A percentile compares a stretch with the other conserved stretches of the same genome.
Evolutionary conservation across 2,329 filamentous ascomycete species (phyloP).

Genomic region (Fusarium staphyleae): DNA sequence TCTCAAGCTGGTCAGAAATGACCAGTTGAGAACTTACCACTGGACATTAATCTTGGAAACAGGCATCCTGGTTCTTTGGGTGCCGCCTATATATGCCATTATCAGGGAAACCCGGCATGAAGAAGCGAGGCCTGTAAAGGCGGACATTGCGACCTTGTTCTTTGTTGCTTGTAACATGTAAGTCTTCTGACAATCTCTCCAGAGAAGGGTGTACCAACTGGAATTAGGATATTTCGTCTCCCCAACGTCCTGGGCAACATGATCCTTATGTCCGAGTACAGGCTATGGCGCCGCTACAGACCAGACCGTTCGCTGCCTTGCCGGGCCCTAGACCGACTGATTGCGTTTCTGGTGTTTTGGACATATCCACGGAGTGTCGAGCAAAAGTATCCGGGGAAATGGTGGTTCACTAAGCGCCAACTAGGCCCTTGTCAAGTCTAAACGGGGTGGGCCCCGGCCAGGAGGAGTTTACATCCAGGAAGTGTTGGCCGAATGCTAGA

Average conservation of each 20-base stretch:
- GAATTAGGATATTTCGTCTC: constrained; percentile 47
- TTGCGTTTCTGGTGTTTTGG: constrained; percentile 49
- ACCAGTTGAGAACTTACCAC: constrained; percentile 50
- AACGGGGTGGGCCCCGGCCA: not conserved
- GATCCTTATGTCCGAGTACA: constrained; percentile 48
- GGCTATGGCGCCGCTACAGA: constrained; percentile 48
- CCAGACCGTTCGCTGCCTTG: constrained; percentile 40
- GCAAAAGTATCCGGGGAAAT: constrained; percentile 47
- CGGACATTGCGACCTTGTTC: constrained; percentile 43
- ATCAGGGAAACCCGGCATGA: constrained; percentile 28
- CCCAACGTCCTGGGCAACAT: constrained; percentile 51
- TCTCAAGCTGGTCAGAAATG: constrained; percentile 46
- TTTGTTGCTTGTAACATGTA: constrained; percentile 51
- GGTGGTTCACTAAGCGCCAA: constrained; percentile 32
- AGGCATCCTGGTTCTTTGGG: constrained; percentile 36
- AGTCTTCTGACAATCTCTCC: constrained; percentile 10
- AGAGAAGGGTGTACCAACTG: constrained; percentile 1
- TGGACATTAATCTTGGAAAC: constrained; percentile 48
- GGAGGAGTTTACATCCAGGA: not conserved
- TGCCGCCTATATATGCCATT: constrained; percentile 38
- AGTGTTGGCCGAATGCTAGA: constrained; percentile 9
- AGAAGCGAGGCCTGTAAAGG: constrained; percentile 7
- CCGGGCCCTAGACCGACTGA: constrained; percentile 39
- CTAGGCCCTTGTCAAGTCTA: constrained; percentile 1
- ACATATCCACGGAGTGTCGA: constrained; percentile 52